These are phyloP conservation scores for Coffea humblotiana DNA, from an alignment of 305 asterid species.

Conservation along the genomic window DNA sequence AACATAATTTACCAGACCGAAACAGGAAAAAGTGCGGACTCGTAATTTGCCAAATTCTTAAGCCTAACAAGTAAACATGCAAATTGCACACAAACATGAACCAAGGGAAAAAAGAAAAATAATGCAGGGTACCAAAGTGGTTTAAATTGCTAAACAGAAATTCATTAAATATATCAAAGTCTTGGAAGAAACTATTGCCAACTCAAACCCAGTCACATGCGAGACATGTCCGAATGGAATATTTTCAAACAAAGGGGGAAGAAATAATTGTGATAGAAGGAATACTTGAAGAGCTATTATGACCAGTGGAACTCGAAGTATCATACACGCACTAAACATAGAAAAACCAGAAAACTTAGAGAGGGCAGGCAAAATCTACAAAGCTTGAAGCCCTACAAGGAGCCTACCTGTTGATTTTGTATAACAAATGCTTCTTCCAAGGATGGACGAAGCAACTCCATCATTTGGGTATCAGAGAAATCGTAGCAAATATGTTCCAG, in stretches of 20 bases:
- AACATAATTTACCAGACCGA: constrained; percentile 12
- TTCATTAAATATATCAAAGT: background rate
- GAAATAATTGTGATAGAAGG: background rate
- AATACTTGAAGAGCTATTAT: background rate
- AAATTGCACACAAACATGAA: background rate
- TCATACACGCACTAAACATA: background rate
- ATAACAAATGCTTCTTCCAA: constrained; percentile 98
- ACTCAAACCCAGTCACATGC: background rate
- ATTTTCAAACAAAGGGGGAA: background rate
- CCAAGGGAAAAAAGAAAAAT: too few species aligned
- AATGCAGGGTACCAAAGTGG: background rate
- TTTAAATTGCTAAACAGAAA: too few species aligned
- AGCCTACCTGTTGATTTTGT: constrained; percentile 83
- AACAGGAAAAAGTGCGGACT: constrained; percentile 1
- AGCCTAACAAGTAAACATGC: background rate
- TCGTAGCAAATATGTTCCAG: constrained; percentile 95
- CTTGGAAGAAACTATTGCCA: background rate
- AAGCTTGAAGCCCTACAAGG: constrained; percentile 9
- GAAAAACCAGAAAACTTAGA: background rate
- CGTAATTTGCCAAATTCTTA: background rate
- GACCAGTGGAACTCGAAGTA: background rate
- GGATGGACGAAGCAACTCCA: constrained; percentile 96
- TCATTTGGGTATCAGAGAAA: constrained; percentile 89
- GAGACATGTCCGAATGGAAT: background rate
- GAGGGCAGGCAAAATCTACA: background rate